Percentiles rank a stretch among this genome's conserved stretches.
Conservation (phyloP, 2,329 filamentous ascomycete species). For the Trichoderma endophyticum region DNA sequence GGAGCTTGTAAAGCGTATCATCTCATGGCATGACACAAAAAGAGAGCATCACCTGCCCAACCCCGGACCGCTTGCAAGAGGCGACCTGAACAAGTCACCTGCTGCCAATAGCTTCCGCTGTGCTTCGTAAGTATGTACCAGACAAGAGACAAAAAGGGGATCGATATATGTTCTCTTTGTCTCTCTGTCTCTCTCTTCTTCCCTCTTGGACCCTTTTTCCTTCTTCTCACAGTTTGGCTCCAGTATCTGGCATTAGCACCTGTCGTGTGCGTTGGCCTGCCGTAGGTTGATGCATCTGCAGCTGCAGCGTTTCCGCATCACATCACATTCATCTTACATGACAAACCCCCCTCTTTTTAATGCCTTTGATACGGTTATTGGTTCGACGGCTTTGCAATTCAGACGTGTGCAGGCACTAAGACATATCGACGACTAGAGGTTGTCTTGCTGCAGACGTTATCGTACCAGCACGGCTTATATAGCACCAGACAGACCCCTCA, state of each 20-base stretch:
- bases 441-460: background rate
- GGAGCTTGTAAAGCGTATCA: background rate
- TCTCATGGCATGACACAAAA: background rate
- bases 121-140: background rate
- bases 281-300: background rate
- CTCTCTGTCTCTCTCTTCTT: background rate
- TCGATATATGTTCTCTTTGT: background rate
- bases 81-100: background rate
- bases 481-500: background rate
- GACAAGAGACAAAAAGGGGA: background rate
- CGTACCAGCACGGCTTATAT: background rate
- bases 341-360: background rate
- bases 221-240: background rate
- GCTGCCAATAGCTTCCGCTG: background rate
- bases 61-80: background rate
- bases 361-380: background rate
- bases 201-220: background rate
- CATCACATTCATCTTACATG: background rate
- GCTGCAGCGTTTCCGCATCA: background rate
- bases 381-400: background rate
- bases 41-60: slow-evolving; percentile 3
- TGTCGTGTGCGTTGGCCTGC: background rate
- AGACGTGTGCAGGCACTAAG: background rate
- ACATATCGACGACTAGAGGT: background rate
- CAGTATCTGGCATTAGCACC: background rate